These are phyloP conservation scores for Heliamphora pulchella DNA, from an alignment of 179 eudicot species.

Conservation along the genomic window DNA sequence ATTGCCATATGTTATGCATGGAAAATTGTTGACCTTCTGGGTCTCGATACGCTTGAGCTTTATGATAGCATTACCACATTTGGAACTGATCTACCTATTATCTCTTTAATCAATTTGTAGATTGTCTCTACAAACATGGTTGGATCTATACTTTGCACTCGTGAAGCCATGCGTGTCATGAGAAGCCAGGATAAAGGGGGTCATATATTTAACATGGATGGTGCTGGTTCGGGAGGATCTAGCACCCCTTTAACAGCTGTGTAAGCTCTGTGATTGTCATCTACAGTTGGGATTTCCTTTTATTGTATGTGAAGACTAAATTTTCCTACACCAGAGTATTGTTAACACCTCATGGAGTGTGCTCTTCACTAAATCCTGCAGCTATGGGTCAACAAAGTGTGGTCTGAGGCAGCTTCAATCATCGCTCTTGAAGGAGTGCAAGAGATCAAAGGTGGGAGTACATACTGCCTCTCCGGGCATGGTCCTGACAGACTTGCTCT, in stretches of 20 bases:
- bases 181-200: constrained; percentile 56
- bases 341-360: too few relatives aligned
- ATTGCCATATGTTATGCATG: too few relatives aligned
- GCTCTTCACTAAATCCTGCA: constrained; percentile 15
- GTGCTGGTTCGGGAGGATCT: constrained; percentile 99
- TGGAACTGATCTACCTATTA: too few relatives aligned
- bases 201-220: constrained; percentile 97
- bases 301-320: background rate
- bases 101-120: constrained; percentile 22
- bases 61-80: too few relatives aligned
- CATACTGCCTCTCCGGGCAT: constrained; percentile 99
- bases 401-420: constrained; percentile 88
- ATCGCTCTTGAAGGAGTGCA: constrained; percentile 74
- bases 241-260: constrained; percentile 98
- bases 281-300: background rate
- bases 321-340: too few relatives aligned
- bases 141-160: constrained; percentile 93
- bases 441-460: constrained; percentile 65
- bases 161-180: constrained; percentile 83
- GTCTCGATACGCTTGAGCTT: too few relatives aligned
- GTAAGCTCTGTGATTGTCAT: constrained; percentile 39
- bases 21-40: too few relatives aligned
- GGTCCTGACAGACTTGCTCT: constrained; percentile 89
- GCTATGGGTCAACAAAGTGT: constrained; percentile 96
- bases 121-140: constrained; percentile 95